Evolutionary conservation across 176 grass and related monocot species (phyloP), one percentile per base, ranked within the genome.

Genomic region (Musa itinerans): DNA sequence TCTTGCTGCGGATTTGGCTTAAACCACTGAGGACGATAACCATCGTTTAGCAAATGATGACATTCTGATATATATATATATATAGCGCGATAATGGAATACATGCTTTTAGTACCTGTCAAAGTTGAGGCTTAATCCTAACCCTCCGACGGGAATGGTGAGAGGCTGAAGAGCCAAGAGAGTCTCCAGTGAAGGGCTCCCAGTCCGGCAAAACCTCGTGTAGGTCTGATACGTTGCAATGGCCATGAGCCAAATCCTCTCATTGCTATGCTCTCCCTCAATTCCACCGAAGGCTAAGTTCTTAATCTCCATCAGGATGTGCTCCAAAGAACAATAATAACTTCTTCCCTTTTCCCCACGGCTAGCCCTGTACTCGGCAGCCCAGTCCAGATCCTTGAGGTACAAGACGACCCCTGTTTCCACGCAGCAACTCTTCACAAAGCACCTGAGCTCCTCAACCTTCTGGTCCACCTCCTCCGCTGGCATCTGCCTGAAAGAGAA

Each of bases 291-390:
- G 74, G 89, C 63, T 80, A 99, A 59, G 65, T 78, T 71, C 69
- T 82, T 85, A 25, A 99, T 66, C 58, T 91, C 95, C 90, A 94
- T 91, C 65, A 94, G 70, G 19, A 81, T 83, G 74, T 99, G 95
- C 81, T 89, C 95, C 7, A 94, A 52, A 53, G 90, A 78, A 69
- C 86, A 99, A 84, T 94, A 93, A 71, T 73, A 56, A 13, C 57
- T 81, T 50, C 34, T 51, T 29, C 78, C 83, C 54, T 70, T 80
- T 54, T 92, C 78, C 6, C 78, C 25, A n/a, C 23, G 67, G 57
- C 67, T 61, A 54, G 82, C 70, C 90, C 90, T 89, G 1, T 77
- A 76, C 9, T 94, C 90, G 21, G 86, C 85, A 16, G 81, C 86
- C 84, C 57, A 88, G 29, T 84, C 76, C 26, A 99, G 91, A 79